A percentile compares a stretch with the other conserved stretches of the same genome.
phyloP scores from a whole-genome alignment of 345 rosid genomes.

The Aurinia saxatilis region DNA sequence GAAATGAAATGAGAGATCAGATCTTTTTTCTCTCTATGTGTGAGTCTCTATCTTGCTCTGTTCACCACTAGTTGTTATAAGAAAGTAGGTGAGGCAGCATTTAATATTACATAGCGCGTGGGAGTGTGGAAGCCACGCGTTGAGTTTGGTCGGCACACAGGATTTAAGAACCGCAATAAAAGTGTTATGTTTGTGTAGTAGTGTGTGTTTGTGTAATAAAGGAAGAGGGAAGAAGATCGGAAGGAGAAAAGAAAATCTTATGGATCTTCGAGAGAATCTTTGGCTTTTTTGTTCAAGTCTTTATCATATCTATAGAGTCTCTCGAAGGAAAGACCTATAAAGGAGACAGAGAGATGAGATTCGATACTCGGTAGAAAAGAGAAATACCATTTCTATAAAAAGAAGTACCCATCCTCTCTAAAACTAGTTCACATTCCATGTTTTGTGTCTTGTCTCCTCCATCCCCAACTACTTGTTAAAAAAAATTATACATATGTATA shows the following conservation, averaged over 20 bases:
- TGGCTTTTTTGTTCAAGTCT: constrained; percentile 4
- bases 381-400: constrained; percentile 14
- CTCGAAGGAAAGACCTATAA: constrained; percentile 14
- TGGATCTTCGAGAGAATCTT: constrained; percentile 33
- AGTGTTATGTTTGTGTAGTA: neutral
- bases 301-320: neutral
- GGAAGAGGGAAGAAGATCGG: neutral
- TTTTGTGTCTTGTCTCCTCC: constrained; percentile 26
- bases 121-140: constrained; percentile 9
- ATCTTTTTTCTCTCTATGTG: neutral
- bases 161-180: constrained; percentile 14
- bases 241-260: constrained; percentile 17
- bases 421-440: constrained; percentile 23
- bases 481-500: too few relatives aligned
- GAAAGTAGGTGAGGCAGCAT: constrained; percentile 25
- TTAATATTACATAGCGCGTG: neutral
- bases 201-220: neutral
- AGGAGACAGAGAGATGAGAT: constrained; percentile 1
- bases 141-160: constrained; percentile 4
- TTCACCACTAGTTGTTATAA: constrained; percentile 22
- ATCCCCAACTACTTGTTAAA: constrained; percentile 3
- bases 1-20: constrained; percentile 21
- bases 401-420: constrained; percentile 30
- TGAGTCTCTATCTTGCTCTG: constrained; percentile 20
- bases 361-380: constrained; percentile 13